Evolutionary conservation across 2,329 filamentous ascomycete species (phyloP), one percentile per base, ranked within the genome.

Genomic region (Fusarium nanum): DNA sequence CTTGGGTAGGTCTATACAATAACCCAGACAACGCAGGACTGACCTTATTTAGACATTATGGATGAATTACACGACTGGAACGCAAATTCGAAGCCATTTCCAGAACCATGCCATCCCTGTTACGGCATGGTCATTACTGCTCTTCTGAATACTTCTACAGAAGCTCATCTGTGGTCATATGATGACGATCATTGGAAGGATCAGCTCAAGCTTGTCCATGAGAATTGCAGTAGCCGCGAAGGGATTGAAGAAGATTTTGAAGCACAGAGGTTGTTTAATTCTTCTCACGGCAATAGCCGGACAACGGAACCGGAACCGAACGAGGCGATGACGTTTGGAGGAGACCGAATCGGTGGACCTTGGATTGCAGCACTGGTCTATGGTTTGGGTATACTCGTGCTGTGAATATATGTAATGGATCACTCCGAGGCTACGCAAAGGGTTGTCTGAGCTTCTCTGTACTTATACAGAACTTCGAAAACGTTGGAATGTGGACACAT

Each of bases 401-500:
- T 20, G 11, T 25, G 12, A 7, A 25, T 18, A 1, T 18, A 10
- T 18, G 32, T 1, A 34, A 18, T 34, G 1, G 1, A 5, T 9
- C 8, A 18, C 32, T 9, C 32, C 0, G 2, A 5, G 8, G 13
- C 7, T 8, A 16, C 30, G 22, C 5, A 23, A 23, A 5, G 22
- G 6, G 5, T 23, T 7, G 30, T 8, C 1, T 32, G 13, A 32
- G 30, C 30, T 32, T 32, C 7, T 32, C 8, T 32, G 3, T 16
- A 32, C 4, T 2, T 32, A 9, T 16, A 6, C 2, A 14, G 4
- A 32, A 18, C 8, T 34, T 34, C 16, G 3, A 10, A 18, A 9
- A 18, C 16, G 32, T 34, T 10, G 14, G 1, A 0, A 34, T 18
- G 8, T 34, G 7, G 16, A 18, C 16, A 34, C 2, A 34, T 10